phyloP scores from a whole-genome alignment of 768 basidiomycete genomes.

The Piloderma croceum region DNA sequence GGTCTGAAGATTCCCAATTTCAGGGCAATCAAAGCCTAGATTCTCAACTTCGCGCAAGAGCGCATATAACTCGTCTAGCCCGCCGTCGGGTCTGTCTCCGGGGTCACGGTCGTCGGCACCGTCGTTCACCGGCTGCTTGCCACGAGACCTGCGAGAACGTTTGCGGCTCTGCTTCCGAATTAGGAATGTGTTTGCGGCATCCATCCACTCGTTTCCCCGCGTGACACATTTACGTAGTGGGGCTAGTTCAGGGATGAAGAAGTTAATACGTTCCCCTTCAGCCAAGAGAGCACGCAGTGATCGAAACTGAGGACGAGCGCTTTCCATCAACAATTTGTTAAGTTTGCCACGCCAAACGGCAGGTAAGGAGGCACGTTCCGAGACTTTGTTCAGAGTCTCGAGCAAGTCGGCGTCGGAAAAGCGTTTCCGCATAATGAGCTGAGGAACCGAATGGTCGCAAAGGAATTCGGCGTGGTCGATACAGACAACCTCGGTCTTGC shows the following conservation, averaged over 20 bases:
- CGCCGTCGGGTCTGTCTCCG: conserved; percentile 64
- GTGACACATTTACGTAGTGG: conserved; percentile 74
- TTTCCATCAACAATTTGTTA: conserved; percentile 58
- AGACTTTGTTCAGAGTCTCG: conserved; percentile 60
- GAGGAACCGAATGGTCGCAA: conserved; percentile 56
- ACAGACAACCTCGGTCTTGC: conserved; percentile 76
- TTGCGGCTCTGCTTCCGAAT: conserved; percentile 77
- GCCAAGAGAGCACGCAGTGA: conserved; percentile 75
- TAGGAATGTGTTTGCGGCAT: conserved; percentile 71
- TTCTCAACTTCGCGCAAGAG: conserved; percentile 67
- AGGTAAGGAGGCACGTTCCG: conserved; percentile 69
- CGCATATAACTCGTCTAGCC: conserved; percentile 62
- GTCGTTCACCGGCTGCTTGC: conserved; percentile 44
- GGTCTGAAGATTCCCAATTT: conserved; percentile 52
- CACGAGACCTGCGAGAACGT: conserved; percentile 60
- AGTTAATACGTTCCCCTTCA: conserved; percentile 85
- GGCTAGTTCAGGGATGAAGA: conserved; percentile 63
- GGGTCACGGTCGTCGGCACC: conserved; percentile 52
- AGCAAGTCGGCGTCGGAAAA: conserved; percentile 74
- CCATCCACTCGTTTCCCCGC: conserved; percentile 85
- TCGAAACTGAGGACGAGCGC: conserved; percentile 66
- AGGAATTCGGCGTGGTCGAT: conserved; percentile 77
- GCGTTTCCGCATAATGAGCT: conserved; percentile 68
- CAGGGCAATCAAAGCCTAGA: conserved; percentile 81
- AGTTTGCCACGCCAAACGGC: conserved; percentile 71